These are phyloP conservation scores for Pyrenopolyporus hunteri DNA, from an alignment of 495 filamentous ascomycete genomes.

Conservation along the genomic window DNA sequence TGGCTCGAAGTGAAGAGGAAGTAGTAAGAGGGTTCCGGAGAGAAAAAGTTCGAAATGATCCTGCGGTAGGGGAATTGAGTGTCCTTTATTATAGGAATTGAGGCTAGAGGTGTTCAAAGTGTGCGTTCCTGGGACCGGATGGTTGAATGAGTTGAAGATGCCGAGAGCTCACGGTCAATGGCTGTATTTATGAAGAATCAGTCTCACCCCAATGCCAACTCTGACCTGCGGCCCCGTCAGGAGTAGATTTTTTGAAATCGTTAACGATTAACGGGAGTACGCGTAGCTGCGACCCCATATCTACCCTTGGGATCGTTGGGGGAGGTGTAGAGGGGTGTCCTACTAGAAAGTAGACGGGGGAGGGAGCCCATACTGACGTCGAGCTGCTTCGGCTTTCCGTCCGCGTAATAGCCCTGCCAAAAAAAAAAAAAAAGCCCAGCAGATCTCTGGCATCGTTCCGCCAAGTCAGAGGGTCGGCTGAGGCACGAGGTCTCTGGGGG, in stretches of 20 bases:
- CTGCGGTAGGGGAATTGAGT: neutral
- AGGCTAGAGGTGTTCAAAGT: neutral
- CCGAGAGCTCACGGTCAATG: conserved; percentile 12
- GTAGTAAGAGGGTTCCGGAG: neutral
- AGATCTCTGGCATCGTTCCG: neutral
- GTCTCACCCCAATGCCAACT: conserved; percentile 1
- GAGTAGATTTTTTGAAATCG: neutral
- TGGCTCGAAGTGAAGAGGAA: neutral
- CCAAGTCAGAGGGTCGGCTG: neutral
- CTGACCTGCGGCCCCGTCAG: neutral
- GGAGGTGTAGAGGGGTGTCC: neutral
- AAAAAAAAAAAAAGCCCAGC: neutral
- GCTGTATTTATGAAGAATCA: conserved; percentile 18
- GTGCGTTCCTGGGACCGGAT: conserved; percentile 1
- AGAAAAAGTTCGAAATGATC: neutral
- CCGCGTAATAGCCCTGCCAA: no score
- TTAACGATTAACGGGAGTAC: conserved; percentile 9
- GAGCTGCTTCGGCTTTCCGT: neutral
- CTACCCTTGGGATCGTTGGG: conserved; percentile 5
- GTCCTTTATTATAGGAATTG: neutral
- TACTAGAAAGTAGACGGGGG: neutral
- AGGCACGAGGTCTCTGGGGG: neutral
- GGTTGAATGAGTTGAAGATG: neutral
- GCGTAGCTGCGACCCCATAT: conserved; percentile 8
- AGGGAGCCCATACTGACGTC: neutral